These are phyloP conservation scores for Leishmania tarentolae DNA, from an alignment of 208 protist species.

Conservation along the genomic window DNA sequence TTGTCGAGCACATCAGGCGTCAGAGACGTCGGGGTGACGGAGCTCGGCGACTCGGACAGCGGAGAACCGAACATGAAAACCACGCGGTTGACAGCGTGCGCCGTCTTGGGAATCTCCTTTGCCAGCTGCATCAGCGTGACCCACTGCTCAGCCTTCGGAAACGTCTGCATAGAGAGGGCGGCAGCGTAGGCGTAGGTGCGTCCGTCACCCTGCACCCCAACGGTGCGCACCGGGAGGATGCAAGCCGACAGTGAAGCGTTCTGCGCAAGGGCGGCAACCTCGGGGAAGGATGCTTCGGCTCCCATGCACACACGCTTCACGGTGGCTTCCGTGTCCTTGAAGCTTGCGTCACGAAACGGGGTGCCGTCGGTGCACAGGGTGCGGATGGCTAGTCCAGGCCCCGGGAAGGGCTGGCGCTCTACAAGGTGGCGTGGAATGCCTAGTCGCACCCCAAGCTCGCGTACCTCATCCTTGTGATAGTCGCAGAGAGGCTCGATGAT, in stretches of 20 bases:
- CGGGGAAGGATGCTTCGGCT: slow-evolving; percentile 4
- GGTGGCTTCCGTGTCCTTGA: slow-evolving; percentile 41
- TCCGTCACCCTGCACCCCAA: slow-evolving; percentile 97
- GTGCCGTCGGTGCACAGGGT: slow-evolving; percentile 91
- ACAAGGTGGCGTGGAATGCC: slow-evolving; percentile 94
- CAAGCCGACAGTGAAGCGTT: slow-evolving; percentile 31
- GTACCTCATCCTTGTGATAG: slow-evolving; percentile 98
- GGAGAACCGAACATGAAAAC: slow-evolving; percentile 89
- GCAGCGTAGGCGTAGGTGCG: slow-evolving; percentile 95
- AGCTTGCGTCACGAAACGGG: slow-evolving; percentile 52
- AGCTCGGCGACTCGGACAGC: slow-evolving; percentile 28
- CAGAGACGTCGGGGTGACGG: slow-evolving; percentile 81
- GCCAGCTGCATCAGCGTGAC: slow-evolving; percentile 70
- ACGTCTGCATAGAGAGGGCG: slow-evolving; percentile 69
- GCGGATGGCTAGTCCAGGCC: slow-evolving; percentile 98
- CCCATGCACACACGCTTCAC: slow-evolving; percentile 40
- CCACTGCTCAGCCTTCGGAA: slow-evolving; percentile 78
- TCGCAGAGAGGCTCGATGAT: slow-evolving; percentile 98
- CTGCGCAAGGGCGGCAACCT: slow-evolving; percentile 12
- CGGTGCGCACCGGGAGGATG: slow-evolving; percentile 93
- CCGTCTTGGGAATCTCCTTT: slow-evolving; percentile 87
- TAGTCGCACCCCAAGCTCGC: slow-evolving; percentile 92
- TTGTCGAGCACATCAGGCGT: slow-evolving; percentile 80
- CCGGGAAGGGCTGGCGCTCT: slow-evolving; percentile 95
- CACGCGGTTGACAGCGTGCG: slow-evolving; percentile 94